A percentile compares a stretch with the other conserved stretches of the same genome.
Evolutionary conservation across 441 rosid genomes (phyloP).

Genomic region (Croton setiger): DNA sequence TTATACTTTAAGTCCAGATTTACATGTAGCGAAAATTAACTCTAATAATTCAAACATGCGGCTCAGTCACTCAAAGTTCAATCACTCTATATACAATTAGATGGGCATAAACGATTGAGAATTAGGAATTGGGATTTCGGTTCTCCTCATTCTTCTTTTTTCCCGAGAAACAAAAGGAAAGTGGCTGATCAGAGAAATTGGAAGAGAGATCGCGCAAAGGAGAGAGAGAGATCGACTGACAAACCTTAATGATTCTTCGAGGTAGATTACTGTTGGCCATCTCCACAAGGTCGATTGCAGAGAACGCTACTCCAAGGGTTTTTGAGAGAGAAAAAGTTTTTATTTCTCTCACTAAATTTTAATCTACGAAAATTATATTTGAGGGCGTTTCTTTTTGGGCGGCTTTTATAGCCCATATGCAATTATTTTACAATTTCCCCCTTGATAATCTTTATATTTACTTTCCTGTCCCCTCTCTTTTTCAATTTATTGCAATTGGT

Average conservation of each 20-base stretch:
- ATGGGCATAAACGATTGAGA: background rate
- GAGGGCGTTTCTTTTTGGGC: background rate
- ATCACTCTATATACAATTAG: background rate
- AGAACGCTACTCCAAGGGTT: conserved; percentile 34
- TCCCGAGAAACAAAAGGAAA: background rate
- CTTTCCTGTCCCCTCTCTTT: no score
- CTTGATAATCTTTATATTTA: no score
- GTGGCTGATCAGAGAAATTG: conserved; percentile 17
- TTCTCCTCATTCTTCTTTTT: background rate
- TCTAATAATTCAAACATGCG: background rate
- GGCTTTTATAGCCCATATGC: background rate
- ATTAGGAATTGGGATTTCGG: background rate
- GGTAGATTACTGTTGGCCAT: conserved; percentile 98
- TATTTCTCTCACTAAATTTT: background rate
- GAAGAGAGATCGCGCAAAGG: conserved; percentile 17
- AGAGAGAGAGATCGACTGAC: conserved; percentile 13
- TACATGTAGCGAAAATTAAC: background rate
- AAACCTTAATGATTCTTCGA: conserved; percentile 91
- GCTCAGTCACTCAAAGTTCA: background rate
- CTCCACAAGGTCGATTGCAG: conserved; percentile 28
- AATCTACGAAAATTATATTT: no score
- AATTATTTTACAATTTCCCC: background rate
- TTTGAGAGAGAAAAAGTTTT: conserved; percentile 25
- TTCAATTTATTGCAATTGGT: no score
- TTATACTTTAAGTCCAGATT: background rate